Evolutionary conservation across 2,329 filamentous ascomycete genomes (phyloP), one percentile per base, ranked within the genome.

Genomic region (Talaromyces sp.): DNA sequence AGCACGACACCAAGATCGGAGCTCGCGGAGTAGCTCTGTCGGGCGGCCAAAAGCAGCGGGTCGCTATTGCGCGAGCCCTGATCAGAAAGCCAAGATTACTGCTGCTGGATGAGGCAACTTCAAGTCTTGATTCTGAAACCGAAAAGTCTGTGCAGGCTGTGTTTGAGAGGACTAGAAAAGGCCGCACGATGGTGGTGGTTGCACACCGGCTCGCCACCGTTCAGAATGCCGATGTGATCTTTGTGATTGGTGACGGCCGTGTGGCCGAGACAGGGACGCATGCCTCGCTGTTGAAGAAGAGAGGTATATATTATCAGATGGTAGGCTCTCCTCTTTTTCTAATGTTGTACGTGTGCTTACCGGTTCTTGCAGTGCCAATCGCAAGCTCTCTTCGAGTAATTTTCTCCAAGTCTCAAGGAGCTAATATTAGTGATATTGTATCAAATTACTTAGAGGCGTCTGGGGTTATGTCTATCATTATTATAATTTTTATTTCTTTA

Each of bases 191-290:
- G 64, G 80, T 95, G 3, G 89, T 89, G 3, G 89, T 95, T 13
- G 91, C 91, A 1, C 91, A 93, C 72, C 81, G 90, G 15, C 78
- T 93, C 55, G 88, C 88, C 0, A 93, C 89, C 10, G 86, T 93
- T 22, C 89, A 90, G 72, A 88, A 92, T 66, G 89, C 90, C 1
- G 87, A 93, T 71, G 78, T 87, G 19, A 93, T 93, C 49, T 91
- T 90, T 67, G 89, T 93, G 0, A 84, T 95, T 54, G 88, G 89
- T 11, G 82, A 87, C 63, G 72, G 70, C 1, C 82, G 72, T 22
- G 81, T 89, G 42, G 77, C 85, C 1, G 86, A 89, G 69, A 75
- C 78, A 58, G 86, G 88, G 22, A 81, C 79, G 17, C 85, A 89
- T 69, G 75, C 78, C 7, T 84, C 87, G 67, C 74, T 89, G 65